Conservation (phyloP, 192 early-diverging fungal species). For the Rhizoclosmatium sp. region DNA sequence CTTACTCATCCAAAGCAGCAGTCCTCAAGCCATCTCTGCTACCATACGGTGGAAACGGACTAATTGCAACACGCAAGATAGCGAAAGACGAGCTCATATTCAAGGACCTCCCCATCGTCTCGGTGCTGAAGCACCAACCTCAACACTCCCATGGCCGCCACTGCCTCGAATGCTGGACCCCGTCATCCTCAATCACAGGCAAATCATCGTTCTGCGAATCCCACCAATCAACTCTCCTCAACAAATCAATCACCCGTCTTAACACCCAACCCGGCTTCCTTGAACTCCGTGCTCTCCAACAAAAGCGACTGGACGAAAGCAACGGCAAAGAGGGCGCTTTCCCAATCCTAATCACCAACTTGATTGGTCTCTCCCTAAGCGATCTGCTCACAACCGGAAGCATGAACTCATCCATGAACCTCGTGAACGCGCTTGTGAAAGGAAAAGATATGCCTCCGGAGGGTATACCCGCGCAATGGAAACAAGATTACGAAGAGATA, state of each 20-base stretch:
- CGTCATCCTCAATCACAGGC: neutral
- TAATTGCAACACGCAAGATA: conserved; percentile 1
- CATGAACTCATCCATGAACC: neutral
- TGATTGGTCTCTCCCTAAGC: conserved; percentile 17
- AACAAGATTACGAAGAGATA: conserved; percentile 12
- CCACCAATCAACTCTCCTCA: neutral
- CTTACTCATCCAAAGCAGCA: neutral
- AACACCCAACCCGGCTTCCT: neutral
- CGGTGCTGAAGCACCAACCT: neutral
- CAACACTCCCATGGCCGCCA: neutral
- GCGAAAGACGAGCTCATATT: neutral
- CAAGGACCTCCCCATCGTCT: conserved; percentile 7
- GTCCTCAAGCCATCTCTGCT: neutral
- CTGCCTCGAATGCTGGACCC: conserved; percentile 8
- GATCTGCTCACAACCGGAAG: conserved; percentile 25
- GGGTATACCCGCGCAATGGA: conserved; percentile 22
- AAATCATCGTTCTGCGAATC: neutral
- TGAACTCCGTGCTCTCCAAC: neutral
- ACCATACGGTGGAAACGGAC: neutral
- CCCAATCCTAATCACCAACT: conserved; percentile 5
- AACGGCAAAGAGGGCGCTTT: conserved; percentile 27
- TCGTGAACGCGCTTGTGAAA: neutral
- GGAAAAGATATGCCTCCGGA: conserved; percentile 12
- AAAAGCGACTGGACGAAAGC: neutral
- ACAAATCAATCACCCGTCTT: neutral